Base-by-base conservation (phyloP, 371 early-diverging fungal species). In the Mortierella sp. region DNA sequence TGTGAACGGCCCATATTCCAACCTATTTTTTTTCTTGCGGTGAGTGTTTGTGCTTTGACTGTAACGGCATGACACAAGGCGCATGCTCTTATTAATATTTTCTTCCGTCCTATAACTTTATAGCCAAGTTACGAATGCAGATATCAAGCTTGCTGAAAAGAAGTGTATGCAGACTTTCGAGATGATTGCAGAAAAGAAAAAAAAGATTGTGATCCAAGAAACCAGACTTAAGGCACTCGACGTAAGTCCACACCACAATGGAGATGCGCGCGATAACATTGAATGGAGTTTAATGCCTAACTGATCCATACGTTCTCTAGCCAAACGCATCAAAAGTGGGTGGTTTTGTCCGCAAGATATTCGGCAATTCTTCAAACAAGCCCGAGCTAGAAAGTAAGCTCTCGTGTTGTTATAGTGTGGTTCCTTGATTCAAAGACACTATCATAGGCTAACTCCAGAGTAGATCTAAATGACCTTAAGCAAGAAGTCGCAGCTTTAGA, bases 1-100 rank as follows among this genome's bases (percentile, higher is more conserved):
- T 0, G 96, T 97, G 41, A 93, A 95, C 78, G 91, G 92, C 36
- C 97, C 97, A 0, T 97, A 94, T 72, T 91, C 91, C 24, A 83
- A 76, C 28, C 80, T 93, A 24, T 88, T 86, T 72, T 86, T 91
- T 65, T 94, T 95, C 84, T 68, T 93, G 36, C 86, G 90, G 86
- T 87, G 83, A 41, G 65, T 64, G 36, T 5, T 8, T 38, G 19
- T 38, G 40, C 59, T 19, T 38, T 16, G n/a, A 15, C 4, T 19
- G 59, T 7, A 24, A 6, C 11, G 16, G 9, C 21, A 1, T 16
- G n/a, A 9, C 19, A 38, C 3, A 15, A 62, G 62, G 32, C 0
- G 21, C 45, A 7, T 41, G 16, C 6, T 36, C 11, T 28, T 41
- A 62, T 22, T 13, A 15, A 38, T 33, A 43, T 19, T n/a, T 48